Base-by-base conservation (phyloP, 129 eudicot genomes). In the Oenanthe sinensis region DNA sequence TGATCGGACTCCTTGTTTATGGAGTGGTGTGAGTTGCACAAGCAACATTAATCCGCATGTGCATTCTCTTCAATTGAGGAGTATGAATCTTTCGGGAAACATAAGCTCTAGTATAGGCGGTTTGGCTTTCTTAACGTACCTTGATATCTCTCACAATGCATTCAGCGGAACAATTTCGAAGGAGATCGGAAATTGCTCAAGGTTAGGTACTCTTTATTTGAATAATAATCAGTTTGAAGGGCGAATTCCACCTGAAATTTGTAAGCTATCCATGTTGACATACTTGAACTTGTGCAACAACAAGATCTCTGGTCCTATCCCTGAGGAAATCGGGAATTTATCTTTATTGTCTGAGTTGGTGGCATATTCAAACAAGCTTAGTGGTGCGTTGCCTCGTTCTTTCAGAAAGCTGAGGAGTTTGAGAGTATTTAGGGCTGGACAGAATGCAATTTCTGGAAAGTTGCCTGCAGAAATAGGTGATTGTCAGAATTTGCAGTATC, bases 1-100 rank as follows among this genome's bases (percentile, higher is more conserved):
- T 74, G 92, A 90, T 78, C 72, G 80, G 47, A 88, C 97, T 37
- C 96, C 98, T 37, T 94, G 98, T 83, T 76, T 67, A 60, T 94
- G 98, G 98, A 47, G n/a, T 28, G 98, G 97, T 75, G 97, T 96
- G 79, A 86, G 54, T 71, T 95, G 98, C 88, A 87, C 92, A 8
- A 62, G 77, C 19, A 87, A 43, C 80, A 62, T 82, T 78, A 50
- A 71, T 72, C 88, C 85, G 2, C 77, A 78, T 2, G 93, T 96
- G 67, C 55, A 75, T 81, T 88, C 97, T 77, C 91, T 96, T 24
- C 83, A 92, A 84, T 80, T 96, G 77, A 71, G 33, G n/a, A 81
- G 81, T 0, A 37, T 84, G 86, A 96, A 92, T 72, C 97, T 96
- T 76, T 90, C 99, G 14, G 99, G 99, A 36, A 85, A 86, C 19